Evolutionary conservation across 805 yeast genomes (phyloP).

Genomic region (Sugiyamaella chiloensis): DNA sequence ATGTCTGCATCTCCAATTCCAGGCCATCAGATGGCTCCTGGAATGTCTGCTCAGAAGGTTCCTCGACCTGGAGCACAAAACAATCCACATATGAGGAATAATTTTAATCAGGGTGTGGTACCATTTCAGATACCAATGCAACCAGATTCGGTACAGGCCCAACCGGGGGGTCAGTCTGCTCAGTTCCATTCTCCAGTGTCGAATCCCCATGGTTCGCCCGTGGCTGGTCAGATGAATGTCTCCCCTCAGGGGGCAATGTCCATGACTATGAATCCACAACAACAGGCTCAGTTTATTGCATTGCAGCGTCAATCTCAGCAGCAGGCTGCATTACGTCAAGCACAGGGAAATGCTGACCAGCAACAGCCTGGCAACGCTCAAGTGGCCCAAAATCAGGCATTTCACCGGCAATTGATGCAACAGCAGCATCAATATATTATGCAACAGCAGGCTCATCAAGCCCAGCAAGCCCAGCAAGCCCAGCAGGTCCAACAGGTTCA

Average conservation of each 20-base stretch:
- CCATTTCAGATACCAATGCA: conserved; percentile 15
- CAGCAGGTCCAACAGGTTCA: conserved; percentile 9
- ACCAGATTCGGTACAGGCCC: conserved; percentile 15
- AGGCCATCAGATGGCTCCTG: conserved; percentile 22
- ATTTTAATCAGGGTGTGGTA: conserved; percentile 7
- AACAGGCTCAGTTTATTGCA: conserved; percentile 14
- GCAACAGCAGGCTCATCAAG: conserved; percentile 16
- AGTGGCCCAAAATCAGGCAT: not conserved
- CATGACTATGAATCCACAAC: conserved; percentile 13
- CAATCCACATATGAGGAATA: conserved; percentile 10
- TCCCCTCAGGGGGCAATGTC: not conserved
- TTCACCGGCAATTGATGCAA: conserved; percentile 13
- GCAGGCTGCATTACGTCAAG: not conserved
- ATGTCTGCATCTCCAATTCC: conserved; percentile 24
- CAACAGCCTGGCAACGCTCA: not conserved
- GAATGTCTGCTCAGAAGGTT: conserved; percentile 12
- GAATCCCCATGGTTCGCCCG: conserved; percentile 9
- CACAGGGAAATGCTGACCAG: not conserved
- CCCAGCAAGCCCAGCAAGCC: conserved; percentile 12
- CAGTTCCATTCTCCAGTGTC: conserved; percentile 9
- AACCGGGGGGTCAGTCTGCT: conserved; percentile 5
- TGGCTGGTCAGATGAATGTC: conserved; percentile 7
- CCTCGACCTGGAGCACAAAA: conserved; percentile 9
- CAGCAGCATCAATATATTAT: conserved; percentile 5
- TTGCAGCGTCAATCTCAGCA: conserved; percentile 12